Conservation (phyloP, 2,329 filamentous ascomycete genomes). For the Fusarium phyllophilum region DNA sequence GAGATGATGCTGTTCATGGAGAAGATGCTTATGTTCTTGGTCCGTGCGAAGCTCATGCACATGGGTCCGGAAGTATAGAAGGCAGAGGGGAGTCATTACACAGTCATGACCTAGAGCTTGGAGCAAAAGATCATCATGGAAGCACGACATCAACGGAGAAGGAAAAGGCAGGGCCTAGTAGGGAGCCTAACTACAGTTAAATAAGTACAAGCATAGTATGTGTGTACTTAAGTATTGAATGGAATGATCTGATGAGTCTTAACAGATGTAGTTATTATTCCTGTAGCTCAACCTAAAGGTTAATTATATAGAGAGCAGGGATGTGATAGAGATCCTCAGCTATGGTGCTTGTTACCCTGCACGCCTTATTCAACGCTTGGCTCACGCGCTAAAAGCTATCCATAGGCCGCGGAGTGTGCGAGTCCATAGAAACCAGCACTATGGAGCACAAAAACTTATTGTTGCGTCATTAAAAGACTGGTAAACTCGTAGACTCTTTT, state of each 20-base stretch:
- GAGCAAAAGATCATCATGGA: background rate
- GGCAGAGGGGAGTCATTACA: background rate
- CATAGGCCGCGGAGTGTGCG: background rate
- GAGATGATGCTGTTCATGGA: background rate
- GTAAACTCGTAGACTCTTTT: too few species aligned
- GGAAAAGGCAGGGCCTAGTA: background rate
- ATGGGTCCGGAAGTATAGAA: background rate
- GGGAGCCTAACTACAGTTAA: background rate
- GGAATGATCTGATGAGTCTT: background rate
- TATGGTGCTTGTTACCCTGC: background rate
- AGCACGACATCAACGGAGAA: background rate
- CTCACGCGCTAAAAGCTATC: background rate
- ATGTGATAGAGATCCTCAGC: accelerated
- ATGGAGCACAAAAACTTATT: background rate
- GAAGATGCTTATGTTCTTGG: background rate
- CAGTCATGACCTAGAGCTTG: background rate
- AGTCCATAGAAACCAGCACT: background rate
- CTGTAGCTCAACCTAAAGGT: background rate
- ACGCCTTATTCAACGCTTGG: background rate
- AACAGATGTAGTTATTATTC: background rate
- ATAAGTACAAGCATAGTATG: too few species aligned
- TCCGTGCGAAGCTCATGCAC: background rate
- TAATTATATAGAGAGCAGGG: accelerated
- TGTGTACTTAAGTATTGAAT: too few species aligned
- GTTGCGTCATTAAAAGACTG: too few species aligned